Evolutionary conservation across 1,284 basidiomycete genomes (phyloP).

Genomic region (Fomitopsis palustris): DNA sequence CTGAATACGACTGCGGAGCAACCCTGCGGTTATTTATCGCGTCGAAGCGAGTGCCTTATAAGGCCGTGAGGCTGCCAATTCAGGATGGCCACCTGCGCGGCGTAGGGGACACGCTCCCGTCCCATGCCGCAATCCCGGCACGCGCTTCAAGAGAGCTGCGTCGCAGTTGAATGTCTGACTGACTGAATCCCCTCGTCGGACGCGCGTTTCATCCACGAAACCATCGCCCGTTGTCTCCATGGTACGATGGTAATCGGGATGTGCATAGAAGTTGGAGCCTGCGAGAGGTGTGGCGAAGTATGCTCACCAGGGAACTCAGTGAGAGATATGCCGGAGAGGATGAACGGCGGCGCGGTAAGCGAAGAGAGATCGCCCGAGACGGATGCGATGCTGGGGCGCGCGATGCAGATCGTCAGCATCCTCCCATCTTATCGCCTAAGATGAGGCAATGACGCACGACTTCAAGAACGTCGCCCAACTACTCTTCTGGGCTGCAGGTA

Average conservation of each 20-base stretch:
- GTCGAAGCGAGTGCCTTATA: neutral
- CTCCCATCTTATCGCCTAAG: neutral
- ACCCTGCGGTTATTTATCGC: neutral
- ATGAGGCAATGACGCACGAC: conserved; percentile 47
- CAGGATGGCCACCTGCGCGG: neutral
- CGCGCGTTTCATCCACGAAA: neutral
- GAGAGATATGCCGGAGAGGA: conserved; percentile 81
- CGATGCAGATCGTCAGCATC: neutral
- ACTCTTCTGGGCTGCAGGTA: conserved; percentile 68
- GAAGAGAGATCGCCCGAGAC: conserved; percentile 92
- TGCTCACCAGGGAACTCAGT: conserved; percentile 83
- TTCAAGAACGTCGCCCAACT: conserved; percentile 82
- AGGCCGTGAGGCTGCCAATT: neutral
- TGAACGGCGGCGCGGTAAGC: conserved; percentile 94
- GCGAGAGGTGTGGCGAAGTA: neutral
- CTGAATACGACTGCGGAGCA: neutral
- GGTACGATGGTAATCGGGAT: neutral
- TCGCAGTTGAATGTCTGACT: neutral
- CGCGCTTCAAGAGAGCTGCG: neutral
- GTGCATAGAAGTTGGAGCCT: neutral
- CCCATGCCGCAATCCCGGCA: neutral
- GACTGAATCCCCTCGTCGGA: no score
- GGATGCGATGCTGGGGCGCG: conserved; percentile 58
- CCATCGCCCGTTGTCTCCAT: neutral
- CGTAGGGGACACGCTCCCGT: neutral